phyloP scores from a whole-genome alignment of 2,329 filamentous ascomycete genomes.

The Botrytis tulipae region DNA sequence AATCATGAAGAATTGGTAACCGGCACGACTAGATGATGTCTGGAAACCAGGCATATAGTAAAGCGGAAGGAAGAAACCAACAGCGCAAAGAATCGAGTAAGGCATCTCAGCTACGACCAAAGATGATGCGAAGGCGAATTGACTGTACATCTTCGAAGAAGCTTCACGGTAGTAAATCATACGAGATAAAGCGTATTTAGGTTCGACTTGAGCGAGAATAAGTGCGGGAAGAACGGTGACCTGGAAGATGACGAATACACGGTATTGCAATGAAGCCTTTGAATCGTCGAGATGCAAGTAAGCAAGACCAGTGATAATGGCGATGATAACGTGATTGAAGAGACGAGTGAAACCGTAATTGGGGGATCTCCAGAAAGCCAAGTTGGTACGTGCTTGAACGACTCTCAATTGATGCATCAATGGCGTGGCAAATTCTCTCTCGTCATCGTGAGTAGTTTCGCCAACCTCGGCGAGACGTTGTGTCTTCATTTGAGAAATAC shows the following conservation, averaged over 20 bases:
- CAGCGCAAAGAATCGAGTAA: conserved; percentile 76
- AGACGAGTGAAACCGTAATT: conserved; percentile 88
- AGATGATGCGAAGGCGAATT: conserved; percentile 72
- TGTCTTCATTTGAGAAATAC: conserved; percentile 55
- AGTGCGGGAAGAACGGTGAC: conserved; percentile 79
- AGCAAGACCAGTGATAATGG: conserved; percentile 73
- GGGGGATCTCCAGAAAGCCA: conserved; percentile 80
- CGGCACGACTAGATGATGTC: conserved; percentile 60
- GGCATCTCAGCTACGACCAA: conserved; percentile 84
- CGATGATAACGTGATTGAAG: conserved; percentile 80
- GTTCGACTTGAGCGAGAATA: conserved; percentile 80
- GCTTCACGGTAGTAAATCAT: conserved; percentile 84
- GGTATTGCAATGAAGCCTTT: conserved; percentile 74
- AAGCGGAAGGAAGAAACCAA: conserved; percentile 76
- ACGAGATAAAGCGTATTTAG: conserved; percentile 77
- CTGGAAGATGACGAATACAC: conserved; percentile 88
- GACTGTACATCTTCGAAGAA: conserved; percentile 81
- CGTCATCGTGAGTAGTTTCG: conserved; percentile 40
- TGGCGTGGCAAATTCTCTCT: conserved; percentile 81
- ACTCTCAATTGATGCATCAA: conserved; percentile 74
- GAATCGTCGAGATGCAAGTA: conserved; percentile 78
- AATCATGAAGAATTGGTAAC: conserved; percentile 84
- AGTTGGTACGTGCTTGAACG: conserved; percentile 70
- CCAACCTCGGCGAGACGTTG: conserved; percentile 48
- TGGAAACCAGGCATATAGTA: conserved; percentile 84